Percentiles rank a stretch among this genome's conserved stretches.
These are phyloP conservation scores for Bullera alba DNA, from an alignment of 768 basidiomycete genomes.

Conservation along the genomic window DNA sequence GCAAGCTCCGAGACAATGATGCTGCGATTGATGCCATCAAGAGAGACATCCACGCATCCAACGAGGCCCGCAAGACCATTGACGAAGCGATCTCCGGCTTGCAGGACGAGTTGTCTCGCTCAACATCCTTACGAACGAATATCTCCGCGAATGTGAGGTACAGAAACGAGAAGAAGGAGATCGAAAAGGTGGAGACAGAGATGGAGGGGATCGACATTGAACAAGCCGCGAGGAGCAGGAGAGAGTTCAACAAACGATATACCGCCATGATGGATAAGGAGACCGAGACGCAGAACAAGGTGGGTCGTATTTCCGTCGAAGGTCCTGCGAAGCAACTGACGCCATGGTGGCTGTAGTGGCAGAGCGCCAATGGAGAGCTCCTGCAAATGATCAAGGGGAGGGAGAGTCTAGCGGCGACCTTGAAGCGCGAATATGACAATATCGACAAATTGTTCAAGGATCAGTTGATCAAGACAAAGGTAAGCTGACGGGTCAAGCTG, in stretches of 20 bases:
- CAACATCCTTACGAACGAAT: constrained; percentile 31
- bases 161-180: constrained; percentile 60
- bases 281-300: constrained; percentile 13
- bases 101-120: constrained; percentile 59
- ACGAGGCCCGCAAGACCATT: constrained; percentile 43
- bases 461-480: constrained; percentile 92
- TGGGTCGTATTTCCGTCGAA: constrained; percentile 41
- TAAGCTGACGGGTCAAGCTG: constrained; percentile 40
- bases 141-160: constrained; percentile 72
- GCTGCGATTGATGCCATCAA: constrained; percentile 53
- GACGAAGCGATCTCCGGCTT: constrained; percentile 53
- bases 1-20: constrained; percentile 57
- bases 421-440: constrained; percentile 72
- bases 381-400: constrained; percentile 63
- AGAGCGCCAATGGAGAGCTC: constrained; percentile 77
- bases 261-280: constrained; percentile 50
- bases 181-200: constrained; percentile 60
- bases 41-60: constrained; percentile 50
- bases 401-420: constrained; percentile 60
- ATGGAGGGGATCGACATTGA: constrained; percentile 76
- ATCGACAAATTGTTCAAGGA: constrained; percentile 78
- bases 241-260: constrained; percentile 78
- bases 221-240: constrained; percentile 71
- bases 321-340: too few relatives aligned
- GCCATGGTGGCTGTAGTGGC: constrained; percentile 51